Evolutionary conservation across 768 basidiomycete species (phyloP), one percentile per base, ranked within the genome.

Genomic region (Tylopilus vinaceipallidus): DNA sequence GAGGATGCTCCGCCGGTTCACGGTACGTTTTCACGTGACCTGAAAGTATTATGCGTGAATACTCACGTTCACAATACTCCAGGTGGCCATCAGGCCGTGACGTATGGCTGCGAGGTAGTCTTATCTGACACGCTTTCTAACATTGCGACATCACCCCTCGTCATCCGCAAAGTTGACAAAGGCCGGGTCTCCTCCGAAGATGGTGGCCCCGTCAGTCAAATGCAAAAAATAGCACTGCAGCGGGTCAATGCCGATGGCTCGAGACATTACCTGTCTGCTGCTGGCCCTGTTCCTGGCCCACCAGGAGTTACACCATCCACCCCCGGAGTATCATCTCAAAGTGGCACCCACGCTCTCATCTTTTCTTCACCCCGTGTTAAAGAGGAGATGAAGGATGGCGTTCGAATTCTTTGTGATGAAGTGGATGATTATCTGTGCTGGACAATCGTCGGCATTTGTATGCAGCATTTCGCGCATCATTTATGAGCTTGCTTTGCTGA

Each of bases 361-460:
- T 93, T 91, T 69, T 83, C 85, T 63, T 75, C 82, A 9, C 88
- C 91, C 39, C 83, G 88, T 32, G 78, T 90, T n/a, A 79, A 83
- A 33, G 91, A 91, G 52, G 91, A 92, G 62, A 71, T 86, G 50
- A 87, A 87, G 65, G 88, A 91, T 55, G 90, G 88, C 14, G 76
- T 82, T 41, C 81, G 80, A 46, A 71, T 83, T 27, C 81, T 91
- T 47, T 86, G 82, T 20, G 93, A 95, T 59, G 89, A 92, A 68
- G 90, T 97, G 6, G 93, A 97, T 64, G 94, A 97, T 64, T 95
- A 92, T 74, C 73, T 95, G 49, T 92, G 90, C 62, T 97, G 94
- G 94, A 92, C 91, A 12, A 94, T 97, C 58, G 91, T 93, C 56
- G 91, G 94, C 33, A 94, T 95, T 45, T 91, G 94, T 94, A 71